These are phyloP conservation scores for Phytophthora cajani DNA, from an alignment of 352 stramenopile genomes.

Conservation along the genomic window DNA sequence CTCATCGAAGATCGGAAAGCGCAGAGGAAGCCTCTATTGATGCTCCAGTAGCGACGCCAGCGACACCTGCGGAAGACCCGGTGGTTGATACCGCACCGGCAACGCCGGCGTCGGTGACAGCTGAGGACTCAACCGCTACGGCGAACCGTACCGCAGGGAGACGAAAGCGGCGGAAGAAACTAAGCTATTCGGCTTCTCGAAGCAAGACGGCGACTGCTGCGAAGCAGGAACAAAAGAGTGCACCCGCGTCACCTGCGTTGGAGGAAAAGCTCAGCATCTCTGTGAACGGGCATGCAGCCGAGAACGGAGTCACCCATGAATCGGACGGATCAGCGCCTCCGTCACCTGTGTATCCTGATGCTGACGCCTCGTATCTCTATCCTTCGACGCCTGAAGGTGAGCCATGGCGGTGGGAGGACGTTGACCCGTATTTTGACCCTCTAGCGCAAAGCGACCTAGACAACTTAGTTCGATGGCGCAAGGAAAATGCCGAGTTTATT, in stretches of 20 bases:
- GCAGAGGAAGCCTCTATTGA: slow-evolving; percentile 4
- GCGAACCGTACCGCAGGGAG: slow-evolving; percentile 20
- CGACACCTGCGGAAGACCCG: slow-evolving; percentile 4
- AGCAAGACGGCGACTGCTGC: slow-evolving; percentile 21
- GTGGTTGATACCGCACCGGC: slow-evolving; percentile 1
- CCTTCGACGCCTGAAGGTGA: slow-evolving; percentile 41
- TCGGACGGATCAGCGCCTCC: slow-evolving; percentile 21
- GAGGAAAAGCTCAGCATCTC: slow-evolving; percentile 39
- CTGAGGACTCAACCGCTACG: slow-evolving; percentile 8
- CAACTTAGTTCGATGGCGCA: slow-evolving; percentile 57
- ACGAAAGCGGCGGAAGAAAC: slow-evolving; percentile 57
- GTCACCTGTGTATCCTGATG: slow-evolving; percentile 51
- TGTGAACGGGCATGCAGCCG: slow-evolving; percentile 17
- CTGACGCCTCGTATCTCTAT: slow-evolving; percentile 51
- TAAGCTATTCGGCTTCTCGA: slow-evolving; percentile 37
- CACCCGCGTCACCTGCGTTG: slow-evolving; percentile 15
- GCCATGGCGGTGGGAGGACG: slow-evolving; percentile 72
- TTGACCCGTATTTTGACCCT: slow-evolving; percentile 63
- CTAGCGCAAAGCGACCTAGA: slow-evolving; percentile 59
- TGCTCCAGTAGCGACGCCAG: neutral
- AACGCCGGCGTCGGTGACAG: slow-evolving; percentile 15
- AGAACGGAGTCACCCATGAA: slow-evolving; percentile 12
- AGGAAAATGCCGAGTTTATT: slow-evolving; percentile 62
- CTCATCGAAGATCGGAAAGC: slow-evolving; percentile 6
- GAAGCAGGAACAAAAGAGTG: slow-evolving; percentile 28